phyloP scores from a whole-genome alignment of 805 yeast genomes.

The Nakazawaea ambrosiae region DNA sequence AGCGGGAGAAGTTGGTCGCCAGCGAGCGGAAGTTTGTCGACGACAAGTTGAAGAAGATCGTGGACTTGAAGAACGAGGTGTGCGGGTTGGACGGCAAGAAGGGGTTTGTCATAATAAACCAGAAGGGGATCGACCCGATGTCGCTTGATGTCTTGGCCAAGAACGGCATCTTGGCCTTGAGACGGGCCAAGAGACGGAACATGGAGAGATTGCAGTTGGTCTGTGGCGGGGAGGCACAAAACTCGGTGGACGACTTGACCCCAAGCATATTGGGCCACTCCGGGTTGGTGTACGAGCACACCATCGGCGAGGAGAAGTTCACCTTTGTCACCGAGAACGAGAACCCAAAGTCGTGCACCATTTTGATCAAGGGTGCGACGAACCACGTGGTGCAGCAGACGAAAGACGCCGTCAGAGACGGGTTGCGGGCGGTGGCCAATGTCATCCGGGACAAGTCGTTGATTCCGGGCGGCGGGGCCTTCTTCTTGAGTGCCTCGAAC shows the following conservation, averaged over 20 bases:
- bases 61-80: constrained; percentile 88
- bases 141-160: constrained; percentile 90
- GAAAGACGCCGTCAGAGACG: constrained; percentile 96
- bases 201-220: constrained; percentile 97
- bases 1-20: constrained; percentile 89
- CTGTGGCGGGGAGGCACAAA: constrained; percentile 97
- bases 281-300: constrained; percentile 86
- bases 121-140: constrained; percentile 98
- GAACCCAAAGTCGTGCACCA: constrained; percentile 87
- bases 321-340: constrained; percentile 88
- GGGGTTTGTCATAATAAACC: constrained; percentile 92
- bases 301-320: constrained; percentile 95
- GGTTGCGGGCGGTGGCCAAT: constrained; percentile 89
- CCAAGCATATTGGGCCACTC: constrained; percentile 80
- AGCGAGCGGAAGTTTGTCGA: constrained; percentile 93
- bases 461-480: constrained; percentile 97
- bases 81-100: constrained; percentile 66
- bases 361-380: constrained; percentile 90
- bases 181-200: constrained; percentile 98
- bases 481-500: constrained; percentile 75
- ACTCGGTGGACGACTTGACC: constrained; percentile 87
- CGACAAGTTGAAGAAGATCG: constrained; percentile 82
- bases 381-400: constrained; percentile 84
- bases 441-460: constrained; percentile 79
- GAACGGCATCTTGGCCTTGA: constrained; percentile 84